These are phyloP conservation scores for Phytophthora tentaculata DNA, from an alignment of 352 stramenopile species.

Conservation along the genomic window DNA sequence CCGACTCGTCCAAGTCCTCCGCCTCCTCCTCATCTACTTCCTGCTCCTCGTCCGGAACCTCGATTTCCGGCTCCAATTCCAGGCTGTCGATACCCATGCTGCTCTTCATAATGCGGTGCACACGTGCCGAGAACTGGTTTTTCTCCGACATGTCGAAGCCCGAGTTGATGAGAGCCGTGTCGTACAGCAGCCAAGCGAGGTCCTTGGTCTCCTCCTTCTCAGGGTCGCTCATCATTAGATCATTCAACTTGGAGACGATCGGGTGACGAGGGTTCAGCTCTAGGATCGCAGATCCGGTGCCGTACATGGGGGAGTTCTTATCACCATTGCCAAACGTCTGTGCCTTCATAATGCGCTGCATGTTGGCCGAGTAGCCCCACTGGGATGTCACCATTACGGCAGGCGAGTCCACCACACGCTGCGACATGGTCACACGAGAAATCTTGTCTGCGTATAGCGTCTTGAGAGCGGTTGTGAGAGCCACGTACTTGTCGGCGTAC, in stretches of 20 bases:
- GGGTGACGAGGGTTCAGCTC: constrained; percentile 99
- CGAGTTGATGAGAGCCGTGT: constrained; percentile 97
- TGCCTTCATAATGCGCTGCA: constrained; percentile 99
- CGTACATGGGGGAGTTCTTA: constrained; percentile 42
- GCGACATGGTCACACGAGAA: constrained; percentile 95
- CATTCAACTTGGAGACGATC: constrained; percentile 97
- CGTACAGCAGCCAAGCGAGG: constrained; percentile 97
- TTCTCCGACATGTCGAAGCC: constrained; percentile 96
- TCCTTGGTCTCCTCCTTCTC: constrained; percentile 92
- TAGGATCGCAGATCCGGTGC: constrained; percentile 91
- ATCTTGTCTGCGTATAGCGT: constrained; percentile 96
- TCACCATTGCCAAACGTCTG: constrained; percentile 95
- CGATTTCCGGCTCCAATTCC: constrained; percentile 95
- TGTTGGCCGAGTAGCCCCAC: constrained; percentile 99
- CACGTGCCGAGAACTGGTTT: constrained; percentile 92
- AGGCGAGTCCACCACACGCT: constrained; percentile 93
- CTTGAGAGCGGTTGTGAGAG: constrained; percentile 96
- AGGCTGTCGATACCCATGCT: constrained; percentile 93
- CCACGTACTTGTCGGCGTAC: constrained; percentile 97
- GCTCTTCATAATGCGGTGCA: constrained; percentile 94
- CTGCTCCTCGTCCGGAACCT: constrained; percentile 84
- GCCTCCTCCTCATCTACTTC: constrained; percentile 49
- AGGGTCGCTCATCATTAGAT: constrained; percentile 61
- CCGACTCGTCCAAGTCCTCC: constrained; percentile 39
- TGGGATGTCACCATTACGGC: constrained; percentile 97